A percentile compares a stretch with the other conserved stretches of the same genome.
Conservation (phyloP, 164 flowering plant species). For the Hamamelis virginiana region DNA sequence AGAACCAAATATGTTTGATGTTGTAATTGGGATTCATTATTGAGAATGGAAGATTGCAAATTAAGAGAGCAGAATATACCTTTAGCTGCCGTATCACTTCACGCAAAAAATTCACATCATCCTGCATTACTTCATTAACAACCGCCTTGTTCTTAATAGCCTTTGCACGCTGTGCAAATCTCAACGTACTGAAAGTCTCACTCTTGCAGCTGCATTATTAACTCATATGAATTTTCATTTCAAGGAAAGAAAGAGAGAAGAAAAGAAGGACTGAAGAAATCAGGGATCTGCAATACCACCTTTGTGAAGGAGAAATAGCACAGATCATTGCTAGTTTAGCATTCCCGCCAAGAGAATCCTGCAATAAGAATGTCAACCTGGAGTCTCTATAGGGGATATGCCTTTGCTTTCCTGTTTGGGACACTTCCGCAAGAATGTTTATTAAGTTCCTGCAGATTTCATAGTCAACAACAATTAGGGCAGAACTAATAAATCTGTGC, state of each 20-base stretch:
- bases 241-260: constrained; percentile 2
- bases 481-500: background rate
- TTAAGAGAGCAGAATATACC: constrained; percentile 34
- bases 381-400: constrained; percentile 99
- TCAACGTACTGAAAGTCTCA: constrained; percentile 86
- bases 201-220: constrained; percentile 74
- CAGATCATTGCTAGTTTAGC: constrained; percentile 95
- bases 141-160: constrained; percentile 92
- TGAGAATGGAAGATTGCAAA: background rate
- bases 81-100: constrained; percentile 86
- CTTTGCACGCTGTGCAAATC: constrained; percentile 98
- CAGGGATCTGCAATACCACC: constrained; percentile 34
- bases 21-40: background rate
- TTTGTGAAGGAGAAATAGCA: constrained; percentile 89
- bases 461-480: constrained; percentile 12
- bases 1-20: background rate
- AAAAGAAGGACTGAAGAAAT: background rate
- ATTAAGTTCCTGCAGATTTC: constrained; percentile 81
- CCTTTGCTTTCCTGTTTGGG: constrained; percentile 92
- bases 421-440: constrained; percentile 95
- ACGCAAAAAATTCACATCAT: constrained; percentile 82
- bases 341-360: constrained; percentile 99
- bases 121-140: constrained; percentile 91
- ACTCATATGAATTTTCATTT: constrained; percentile 7
- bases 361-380: constrained; percentile 86